Percentiles rank a stretch among this genome's conserved stretches.
phyloP scores from a whole-genome alignment of 768 basidiomycete species.

The Brasilioporus rufonigricans region DNA sequence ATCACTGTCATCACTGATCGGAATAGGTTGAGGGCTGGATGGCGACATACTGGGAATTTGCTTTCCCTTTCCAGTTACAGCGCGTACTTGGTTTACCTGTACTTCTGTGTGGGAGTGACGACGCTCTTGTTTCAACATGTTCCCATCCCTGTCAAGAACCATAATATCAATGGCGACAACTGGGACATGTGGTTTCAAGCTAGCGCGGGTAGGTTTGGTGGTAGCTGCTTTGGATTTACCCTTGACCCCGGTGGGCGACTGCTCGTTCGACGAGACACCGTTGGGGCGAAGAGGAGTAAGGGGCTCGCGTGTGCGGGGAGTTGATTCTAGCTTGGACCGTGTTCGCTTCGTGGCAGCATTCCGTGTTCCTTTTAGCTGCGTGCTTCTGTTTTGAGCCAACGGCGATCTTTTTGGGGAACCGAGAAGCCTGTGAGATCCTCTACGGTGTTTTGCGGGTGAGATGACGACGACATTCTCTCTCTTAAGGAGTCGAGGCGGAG shows the following conservation, averaged over 20 bases:
- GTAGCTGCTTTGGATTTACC: conserved; percentile 22
- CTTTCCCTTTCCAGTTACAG: conserved; percentile 9
- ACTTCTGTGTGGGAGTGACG: conserved; percentile 51
- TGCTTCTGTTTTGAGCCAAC: conserved; percentile 26
- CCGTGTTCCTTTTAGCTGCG: conserved; percentile 18
- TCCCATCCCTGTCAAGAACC: conserved; percentile 60
- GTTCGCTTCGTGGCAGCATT: conserved; percentile 13
- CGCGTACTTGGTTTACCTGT: conserved; percentile 32
- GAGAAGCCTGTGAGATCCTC: conserved; percentile 11
- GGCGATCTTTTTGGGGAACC: conserved; percentile 21
- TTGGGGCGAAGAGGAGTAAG: conserved; percentile 41
- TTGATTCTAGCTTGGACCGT: conserved; percentile 13
- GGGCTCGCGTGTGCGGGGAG: conserved; percentile 35
- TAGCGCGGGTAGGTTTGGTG: conserved; percentile 18
- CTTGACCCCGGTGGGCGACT: conserved; percentile 18
- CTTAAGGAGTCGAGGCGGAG: conserved; percentile 7
- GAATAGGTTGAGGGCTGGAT: conserved; percentile 14
- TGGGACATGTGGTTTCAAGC: conserved; percentile 42
- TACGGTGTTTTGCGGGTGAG: conserved; percentile 20
- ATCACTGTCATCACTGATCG: conserved; percentile 30
- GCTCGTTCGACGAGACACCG: conserved; percentile 37
- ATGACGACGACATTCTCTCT: conserved; percentile 25
- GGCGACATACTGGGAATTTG: not conserved
- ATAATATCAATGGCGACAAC: conserved; percentile 66
- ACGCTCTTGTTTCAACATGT: conserved; percentile 56